A percentile compares a stretch with the other conserved stretches of the same genome.
Conservation (phyloP, 352 stramenopile species). For the Pythium periplocum region DNA sequence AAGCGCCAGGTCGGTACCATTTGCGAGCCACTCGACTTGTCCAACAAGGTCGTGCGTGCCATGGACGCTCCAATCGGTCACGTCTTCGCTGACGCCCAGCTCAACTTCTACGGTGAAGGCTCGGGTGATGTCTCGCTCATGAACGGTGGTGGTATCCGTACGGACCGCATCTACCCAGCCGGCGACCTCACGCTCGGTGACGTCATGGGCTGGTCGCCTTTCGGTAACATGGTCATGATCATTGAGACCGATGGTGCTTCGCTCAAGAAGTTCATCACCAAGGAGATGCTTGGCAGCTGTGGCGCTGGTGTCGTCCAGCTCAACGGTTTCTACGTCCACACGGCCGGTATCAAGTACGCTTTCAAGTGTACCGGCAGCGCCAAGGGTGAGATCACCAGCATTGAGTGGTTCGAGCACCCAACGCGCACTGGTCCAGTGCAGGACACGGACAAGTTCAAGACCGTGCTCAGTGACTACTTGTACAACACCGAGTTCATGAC, state of each 20-base stretch:
- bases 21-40: slow-evolving; percentile 51
- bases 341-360: slow-evolving; percentile 59
- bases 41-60: slow-evolving; percentile 40
- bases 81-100: slow-evolving; percentile 45
- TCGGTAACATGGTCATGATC: slow-evolving; percentile 63
- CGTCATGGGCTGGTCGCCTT: slow-evolving; percentile 59
- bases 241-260: slow-evolving; percentile 46
- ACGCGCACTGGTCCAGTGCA: slow-evolving; percentile 36
- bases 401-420: slow-evolving; percentile 58
- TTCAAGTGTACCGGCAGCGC: slow-evolving; percentile 47
- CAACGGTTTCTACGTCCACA: slow-evolving; percentile 67
- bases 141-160: slow-evolving; percentile 67
- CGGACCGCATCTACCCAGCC: slow-evolving; percentile 47
- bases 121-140: slow-evolving; percentile 49
- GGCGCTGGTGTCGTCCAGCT: slow-evolving; percentile 33
- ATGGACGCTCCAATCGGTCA: slow-evolving; percentile 45
- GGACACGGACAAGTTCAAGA: slow-evolving; percentile 53
- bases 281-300: slow-evolving; percentile 44
- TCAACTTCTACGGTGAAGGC: slow-evolving; percentile 43
- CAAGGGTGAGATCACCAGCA: slow-evolving; percentile 30
- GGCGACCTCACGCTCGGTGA: slow-evolving; percentile 47
- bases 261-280: slow-evolving; percentile 53
- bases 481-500: slow-evolving; percentile 47
- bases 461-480: slow-evolving; percentile 52
- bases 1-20: slow-evolving; percentile 41